Base-by-base conservation (phyloP, 768 basidiomycete species). In the Galerina sulciceps region DNA sequence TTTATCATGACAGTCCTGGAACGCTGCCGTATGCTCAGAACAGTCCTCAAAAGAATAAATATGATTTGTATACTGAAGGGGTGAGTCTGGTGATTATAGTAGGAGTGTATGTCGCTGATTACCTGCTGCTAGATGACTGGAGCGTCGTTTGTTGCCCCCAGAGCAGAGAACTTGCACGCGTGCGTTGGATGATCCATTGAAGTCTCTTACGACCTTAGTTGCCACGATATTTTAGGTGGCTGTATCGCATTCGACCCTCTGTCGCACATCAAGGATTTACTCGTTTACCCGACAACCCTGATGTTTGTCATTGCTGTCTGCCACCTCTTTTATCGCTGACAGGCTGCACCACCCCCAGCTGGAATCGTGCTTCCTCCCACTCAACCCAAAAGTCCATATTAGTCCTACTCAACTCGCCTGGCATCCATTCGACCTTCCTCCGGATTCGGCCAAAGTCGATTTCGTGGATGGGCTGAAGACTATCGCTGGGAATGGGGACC, bases 201-300 rank as follows among this genome's bases (percentile, higher is more conserved):
- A 14, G 23, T 41, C 34, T 50, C 13, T 26, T 42, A 52, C 34
- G 14, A 41, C 20, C 1, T n/a, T 36, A n/a, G 10, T 17, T 41
- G 49, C 31, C 6, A 10, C 43, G 35, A 17, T 48, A n/a, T 14
- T 47, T n/a, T 62, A 87, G 85, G 10, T 88, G 84, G 83, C 60
- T 88, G 10, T 89, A 89, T 70, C 84, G 87, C 31, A 87, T 89
- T 58, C 80, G 86, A 26, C 87, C 86, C 4, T 87, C 86, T 6
- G 87, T 89, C 18, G 85, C 86, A 0, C 88, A 88, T 67, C 75
- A 85, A 62, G 86, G 86, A 2, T 88, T 89, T 66, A 80, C 71
- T 11, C 71, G 73, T 34, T 71, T 87, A 6, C 80, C 81, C 1
- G 79, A 82, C 43, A 89, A 87, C 67, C 81, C 81, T 9, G 83